Evolutionary conservation across 768 basidiomycete species (phyloP).

Genomic region (Imleria badia): DNA sequence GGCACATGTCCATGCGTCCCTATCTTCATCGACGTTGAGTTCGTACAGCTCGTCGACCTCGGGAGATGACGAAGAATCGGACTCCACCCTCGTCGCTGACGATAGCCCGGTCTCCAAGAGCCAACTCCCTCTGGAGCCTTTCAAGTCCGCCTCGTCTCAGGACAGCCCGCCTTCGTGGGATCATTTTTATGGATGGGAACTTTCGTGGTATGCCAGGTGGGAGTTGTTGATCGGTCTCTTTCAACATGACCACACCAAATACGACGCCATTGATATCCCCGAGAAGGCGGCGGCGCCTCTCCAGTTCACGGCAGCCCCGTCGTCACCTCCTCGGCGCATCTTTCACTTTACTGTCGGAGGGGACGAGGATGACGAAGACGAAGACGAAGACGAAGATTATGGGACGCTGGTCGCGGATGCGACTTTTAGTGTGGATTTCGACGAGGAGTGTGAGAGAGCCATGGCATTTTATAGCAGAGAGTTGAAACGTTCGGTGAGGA

Average conservation of each 20-base stretch:
- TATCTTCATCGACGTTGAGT: slow-evolving; percentile 19
- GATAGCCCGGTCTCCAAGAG: slow-evolving; percentile 25
- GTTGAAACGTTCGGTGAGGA: not conserved
- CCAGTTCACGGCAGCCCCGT: not conserved
- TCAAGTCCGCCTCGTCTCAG: slow-evolving; percentile 11
- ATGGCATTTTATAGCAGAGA: slow-evolving; percentile 25
- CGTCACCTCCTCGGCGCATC: slow-evolving; percentile 5
- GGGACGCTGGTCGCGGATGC: slow-evolving; percentile 20
- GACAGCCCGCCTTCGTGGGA: slow-evolving; percentile 9
- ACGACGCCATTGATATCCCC: not conserved
- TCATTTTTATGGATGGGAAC: slow-evolving; percentile 37
- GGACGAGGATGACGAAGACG: slow-evolving; percentile 17
- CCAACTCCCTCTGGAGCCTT: not conserved
- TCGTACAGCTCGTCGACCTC: slow-evolving; percentile 17
- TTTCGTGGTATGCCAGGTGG: slow-evolving; percentile 56
- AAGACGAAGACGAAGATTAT: slow-evolving; percentile 31
- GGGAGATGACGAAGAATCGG: slow-evolving; percentile 44
- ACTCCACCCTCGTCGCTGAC: slow-evolving; percentile 55
- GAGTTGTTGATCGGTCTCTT: slow-evolving; percentile 49
- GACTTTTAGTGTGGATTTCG: slow-evolving; percentile 17
- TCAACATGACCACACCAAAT: slow-evolving; percentile 27
- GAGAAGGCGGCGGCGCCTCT: not conserved
- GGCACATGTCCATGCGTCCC: slow-evolving; percentile 4
- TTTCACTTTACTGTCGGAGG: slow-evolving; percentile 25
- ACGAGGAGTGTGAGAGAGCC: slow-evolving; percentile 28